Evolutionary conservation across 805 yeast genomes (phyloP), one percentile per base, ranked within the genome.

Genomic region (Babjeviella inositovora): DNA sequence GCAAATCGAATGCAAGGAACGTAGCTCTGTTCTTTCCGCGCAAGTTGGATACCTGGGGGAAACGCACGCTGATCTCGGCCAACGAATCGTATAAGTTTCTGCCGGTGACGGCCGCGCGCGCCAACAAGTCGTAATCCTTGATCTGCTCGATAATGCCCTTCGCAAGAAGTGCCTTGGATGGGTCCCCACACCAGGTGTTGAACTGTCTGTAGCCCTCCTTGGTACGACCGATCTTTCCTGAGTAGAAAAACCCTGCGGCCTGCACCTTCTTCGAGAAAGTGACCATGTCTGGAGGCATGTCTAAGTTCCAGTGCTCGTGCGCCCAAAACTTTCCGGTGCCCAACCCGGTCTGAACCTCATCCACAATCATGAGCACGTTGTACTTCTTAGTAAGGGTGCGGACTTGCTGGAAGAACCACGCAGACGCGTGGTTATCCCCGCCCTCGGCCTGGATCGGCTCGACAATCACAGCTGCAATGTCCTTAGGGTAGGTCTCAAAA

Each of bases 101-200:
- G 24, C 80, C 81, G 8, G 60, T 65, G 26, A 53, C 47, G 4
- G 57, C 52, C 9, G 70, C 60, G 21, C 56, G 55, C 12, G 45
- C 49, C 19, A 66, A 57, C 29, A 71, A 50, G 28, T 62, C 53
- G 30, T 67, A 45, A 32, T 62, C 56, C 13, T 40, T 32, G 23
- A 71, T 50, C 33, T 70, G 74, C 37, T 65, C 55, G 32, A 61
- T 62, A 32, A 71, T 71, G 28, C 70, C 51, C 33, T 61, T 61
- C 18, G 79, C 77, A 35, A 71, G 54, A 25, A 71, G 50, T 42
- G 73, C 72, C 49, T 66, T 67, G 9, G 77, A 62, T 31, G 80
- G 76, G 43, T 72, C 80, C 34, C 80, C 81, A 45, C 79, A 71
- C 81, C 81, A 72, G 29, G 81, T 72, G 58, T 72, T 72, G 53